phyloP scores from a whole-genome alignment of 495 filamentous ascomycete species.

The Lepidopterella palustris region DNA sequence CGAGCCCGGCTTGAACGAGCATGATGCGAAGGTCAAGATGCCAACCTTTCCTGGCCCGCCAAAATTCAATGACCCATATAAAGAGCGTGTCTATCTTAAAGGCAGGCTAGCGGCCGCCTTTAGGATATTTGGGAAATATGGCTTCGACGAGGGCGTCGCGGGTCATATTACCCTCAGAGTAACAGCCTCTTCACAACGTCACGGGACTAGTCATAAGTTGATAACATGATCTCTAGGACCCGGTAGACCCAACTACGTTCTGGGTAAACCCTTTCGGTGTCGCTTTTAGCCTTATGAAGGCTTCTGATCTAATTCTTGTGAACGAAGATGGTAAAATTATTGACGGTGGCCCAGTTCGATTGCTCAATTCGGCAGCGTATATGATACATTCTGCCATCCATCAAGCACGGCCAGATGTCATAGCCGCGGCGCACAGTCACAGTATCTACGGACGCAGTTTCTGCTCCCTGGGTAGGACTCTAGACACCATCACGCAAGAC shows the following conservation, averaged over 20 bases:
- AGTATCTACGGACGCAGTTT: constrained; percentile 65
- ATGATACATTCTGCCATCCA: constrained; percentile 51
- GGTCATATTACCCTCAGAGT: constrained; percentile 39
- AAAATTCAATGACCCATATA: constrained; percentile 52
- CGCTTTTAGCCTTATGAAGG: constrained; percentile 62
- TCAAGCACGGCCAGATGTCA: constrained; percentile 61
- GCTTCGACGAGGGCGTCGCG: constrained; percentile 54
- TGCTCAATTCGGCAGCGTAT: constrained; percentile 58
- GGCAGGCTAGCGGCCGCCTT: constrained; percentile 60
- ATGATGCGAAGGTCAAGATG: constrained; percentile 43
- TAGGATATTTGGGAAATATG: constrained; percentile 62
- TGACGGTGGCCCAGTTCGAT: constrained; percentile 54
- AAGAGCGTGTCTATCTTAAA: constrained; percentile 61
- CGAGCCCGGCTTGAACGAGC: constrained; percentile 9
- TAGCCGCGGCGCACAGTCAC: constrained; percentile 68
- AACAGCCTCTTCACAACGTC: constrained; percentile 1
- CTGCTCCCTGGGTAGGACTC: constrained; percentile 55
- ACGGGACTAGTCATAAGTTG: background rate
- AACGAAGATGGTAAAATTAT: constrained; percentile 59
- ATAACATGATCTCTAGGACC: constrained; percentile 42
- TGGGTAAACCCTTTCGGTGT: constrained; percentile 80
- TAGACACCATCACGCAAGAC: constrained; percentile 58
- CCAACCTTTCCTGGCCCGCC: constrained; percentile 44
- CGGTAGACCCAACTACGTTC: constrained; percentile 60
- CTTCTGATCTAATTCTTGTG: constrained; percentile 66